Evolutionary conservation across 805 yeast species (phyloP), one percentile per base, ranked within the genome.

Genomic region (Teunomyces stri): DNA sequence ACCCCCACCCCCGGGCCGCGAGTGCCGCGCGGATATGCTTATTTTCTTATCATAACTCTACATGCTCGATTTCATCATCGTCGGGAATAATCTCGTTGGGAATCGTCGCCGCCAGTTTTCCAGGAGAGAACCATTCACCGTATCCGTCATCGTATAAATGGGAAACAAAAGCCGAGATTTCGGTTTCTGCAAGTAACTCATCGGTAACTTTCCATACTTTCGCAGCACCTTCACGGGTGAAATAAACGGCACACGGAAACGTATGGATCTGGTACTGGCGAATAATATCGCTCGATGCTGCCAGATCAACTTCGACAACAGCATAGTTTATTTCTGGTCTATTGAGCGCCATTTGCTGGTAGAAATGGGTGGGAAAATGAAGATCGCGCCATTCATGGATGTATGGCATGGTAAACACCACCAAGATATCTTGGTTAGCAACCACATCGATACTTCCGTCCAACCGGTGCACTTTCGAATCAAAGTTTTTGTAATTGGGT

Each of bases 341-440:
- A 33, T 50, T 36, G 15, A 25, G n/a, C 10, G 70, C 62, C n/a
- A 68, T 45, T 42, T 45, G 45, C 47, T 69, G 73, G 50, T 57
- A 66, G 46, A 65, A 69, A 48, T 72, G 77, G 4, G 53, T 45
- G 2, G 74, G 74, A 40, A 56, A 59, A 30, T 59, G 51, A 47
- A 57, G 61, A n/a, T 61, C 58, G 27, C 52, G 50, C 75, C 76
- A 72, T 10, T 58, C 71, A 5, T 49, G 44, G 18, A 58, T 30
- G 45, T 57, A 61, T 5, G 57, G 30, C 34, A 53, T 49, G 1
- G 65, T 55, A 27, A 67, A 58, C 1, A 66, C 64, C 2, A 68
- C 58, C 43, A 68, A 42, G 16, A 48, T 49, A 22, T 57, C 51
- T 12, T 51, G 39, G 6, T 27, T 31, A 4, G 28, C 46, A 29